A percentile compares a stretch with the other conserved stretches of the same genome.
Conservation (phyloP, 2,329 filamentous ascomycete species). For the Colletotrichum tabaci region DNA sequence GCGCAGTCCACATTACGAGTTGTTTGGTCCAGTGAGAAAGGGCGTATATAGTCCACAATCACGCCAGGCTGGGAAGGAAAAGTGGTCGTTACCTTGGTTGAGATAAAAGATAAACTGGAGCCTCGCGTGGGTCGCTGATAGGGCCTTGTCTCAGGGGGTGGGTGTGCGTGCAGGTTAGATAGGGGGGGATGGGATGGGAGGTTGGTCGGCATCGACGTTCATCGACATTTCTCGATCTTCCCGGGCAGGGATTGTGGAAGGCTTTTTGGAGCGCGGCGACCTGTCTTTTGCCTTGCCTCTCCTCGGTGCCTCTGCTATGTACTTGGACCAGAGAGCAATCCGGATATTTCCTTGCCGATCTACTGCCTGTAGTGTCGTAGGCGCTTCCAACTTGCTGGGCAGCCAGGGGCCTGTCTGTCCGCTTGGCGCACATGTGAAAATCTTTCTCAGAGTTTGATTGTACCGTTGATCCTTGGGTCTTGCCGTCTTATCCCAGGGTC, state of each 20-base stretch:
- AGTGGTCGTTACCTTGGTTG: constrained; percentile 34
- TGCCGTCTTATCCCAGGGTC: constrained; percentile 1
- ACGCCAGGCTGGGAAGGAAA: constrained; percentile 36
- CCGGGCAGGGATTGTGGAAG: constrained; percentile 25
- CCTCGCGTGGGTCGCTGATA: constrained; percentile 39
- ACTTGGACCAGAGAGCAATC: constrained; percentile 20
- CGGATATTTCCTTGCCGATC: constrained; percentile 38
- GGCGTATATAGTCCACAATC: constrained; percentile 19
- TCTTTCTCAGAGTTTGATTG: constrained; percentile 12
- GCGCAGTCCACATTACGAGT: constrained; percentile 29
- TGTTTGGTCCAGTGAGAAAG: constrained; percentile 25
- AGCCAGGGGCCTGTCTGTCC: constrained; percentile 1
- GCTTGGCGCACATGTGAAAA: constrained; percentile 41
- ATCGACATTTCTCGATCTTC: constrained; percentile 9
- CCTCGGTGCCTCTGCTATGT: neutral
- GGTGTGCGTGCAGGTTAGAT: constrained; percentile 9
- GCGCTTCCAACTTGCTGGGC: constrained; percentile 27
- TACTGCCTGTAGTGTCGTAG: constrained; percentile 8
- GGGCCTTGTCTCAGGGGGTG: constrained; percentile 35
- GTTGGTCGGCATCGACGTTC: constrained; percentile 22
- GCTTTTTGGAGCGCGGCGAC: constrained; percentile 20
- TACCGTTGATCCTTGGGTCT: constrained; percentile 4
- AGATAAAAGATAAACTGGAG: constrained; percentile 41
- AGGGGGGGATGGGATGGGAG: neutral
- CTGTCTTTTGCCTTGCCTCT: neutral